Percentiles rank a stretch among this genome's conserved stretches.
Evolutionary conservation across 2,329 filamentous ascomycete species (phyloP).

Genomic region (Nemania diffusa): DNA sequence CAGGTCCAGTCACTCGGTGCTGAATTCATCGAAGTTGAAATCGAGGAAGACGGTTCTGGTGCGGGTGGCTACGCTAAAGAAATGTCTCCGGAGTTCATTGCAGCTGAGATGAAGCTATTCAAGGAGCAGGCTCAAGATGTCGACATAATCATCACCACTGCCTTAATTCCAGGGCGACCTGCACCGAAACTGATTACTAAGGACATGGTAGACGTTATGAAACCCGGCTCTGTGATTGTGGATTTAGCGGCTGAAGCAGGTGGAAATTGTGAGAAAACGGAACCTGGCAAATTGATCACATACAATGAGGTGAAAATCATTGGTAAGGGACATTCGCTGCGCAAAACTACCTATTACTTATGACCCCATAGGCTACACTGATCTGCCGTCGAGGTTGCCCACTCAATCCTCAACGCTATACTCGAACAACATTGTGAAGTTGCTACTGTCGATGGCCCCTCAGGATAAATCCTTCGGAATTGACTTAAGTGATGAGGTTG

Average conservation of each 20-base stretch:
- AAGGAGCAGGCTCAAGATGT: constrained; percentile 87
- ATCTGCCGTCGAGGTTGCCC: constrained; percentile 85
- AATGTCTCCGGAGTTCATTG: constrained; percentile 94
- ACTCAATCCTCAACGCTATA: constrained; percentile 92
- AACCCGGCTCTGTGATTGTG: constrained; percentile 87
- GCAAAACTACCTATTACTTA: constrained; percentile 39
- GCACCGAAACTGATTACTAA: constrained; percentile 87
- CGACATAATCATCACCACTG: constrained; percentile 92
- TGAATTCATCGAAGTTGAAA: constrained; percentile 87
- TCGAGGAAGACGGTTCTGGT: constrained; percentile 85
- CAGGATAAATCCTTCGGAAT: constrained; percentile 82
- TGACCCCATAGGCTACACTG: constrained; percentile 73
- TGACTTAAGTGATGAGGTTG: constrained; percentile 84
- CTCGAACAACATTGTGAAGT: constrained; percentile 93
- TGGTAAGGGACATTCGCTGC: constrained; percentile 59
- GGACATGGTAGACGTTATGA: constrained; percentile 84
- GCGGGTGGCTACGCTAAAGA: constrained; percentile 91
- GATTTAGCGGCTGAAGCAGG: constrained; percentile 89
- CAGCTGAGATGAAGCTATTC: constrained; percentile 93
- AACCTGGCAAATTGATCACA: constrained; percentile 74
- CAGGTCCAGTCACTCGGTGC: constrained; percentile 91
- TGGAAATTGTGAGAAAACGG: constrained; percentile 86
- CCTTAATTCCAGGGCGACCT: constrained; percentile 85
- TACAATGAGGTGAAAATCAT: constrained; percentile 87
- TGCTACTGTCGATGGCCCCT: constrained; percentile 82